phyloP scores from a whole-genome alignment of 371 early-diverging fungal species.

The Mortierella sp. region DNA sequence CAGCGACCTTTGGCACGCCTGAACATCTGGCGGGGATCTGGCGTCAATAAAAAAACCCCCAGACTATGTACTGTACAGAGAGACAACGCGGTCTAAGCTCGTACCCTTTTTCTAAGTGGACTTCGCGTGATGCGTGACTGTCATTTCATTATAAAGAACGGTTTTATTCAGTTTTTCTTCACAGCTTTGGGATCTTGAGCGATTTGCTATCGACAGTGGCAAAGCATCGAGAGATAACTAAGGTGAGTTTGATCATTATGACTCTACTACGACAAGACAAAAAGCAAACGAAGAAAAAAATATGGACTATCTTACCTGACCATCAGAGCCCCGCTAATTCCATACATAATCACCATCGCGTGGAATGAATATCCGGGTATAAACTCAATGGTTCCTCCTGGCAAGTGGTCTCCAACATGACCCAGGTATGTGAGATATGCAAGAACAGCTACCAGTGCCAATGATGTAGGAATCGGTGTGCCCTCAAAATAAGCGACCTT shows the following conservation, averaged over 20 bases:
- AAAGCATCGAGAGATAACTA: not conserved
- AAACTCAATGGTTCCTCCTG: conserved; percentile 61
- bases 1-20: too few relatives aligned
- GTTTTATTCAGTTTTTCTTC: not conserved
- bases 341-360: conserved; percentile 83
- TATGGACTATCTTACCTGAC: conserved; percentile 58
- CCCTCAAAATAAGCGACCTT: conserved; percentile 91
- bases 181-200: conserved; percentile 75
- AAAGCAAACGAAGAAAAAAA: too few relatives aligned
- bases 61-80: too few relatives aligned
- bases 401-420: conserved; percentile 64
- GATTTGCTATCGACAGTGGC: conserved; percentile 57
- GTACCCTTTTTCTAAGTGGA: too few relatives aligned
- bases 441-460: conserved; percentile 74
- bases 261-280: too few relatives aligned
- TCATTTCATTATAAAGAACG: not conserved
- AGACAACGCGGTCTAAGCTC: too few relatives aligned
- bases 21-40: too few relatives aligned
- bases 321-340: conserved; percentile 84
- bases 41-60: too few relatives aligned
- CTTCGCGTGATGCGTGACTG: not conserved
- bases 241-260: too few relatives aligned
- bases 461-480: conserved; percentile 89
- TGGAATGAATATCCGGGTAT: conserved; percentile 68
- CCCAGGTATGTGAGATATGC: conserved; percentile 74